Percentiles rank a stretch among this genome's conserved stretches.
Evolutionary conservation across 148 eudicot species (phyloP).

Genomic region (Camellia granthamiana): DNA sequence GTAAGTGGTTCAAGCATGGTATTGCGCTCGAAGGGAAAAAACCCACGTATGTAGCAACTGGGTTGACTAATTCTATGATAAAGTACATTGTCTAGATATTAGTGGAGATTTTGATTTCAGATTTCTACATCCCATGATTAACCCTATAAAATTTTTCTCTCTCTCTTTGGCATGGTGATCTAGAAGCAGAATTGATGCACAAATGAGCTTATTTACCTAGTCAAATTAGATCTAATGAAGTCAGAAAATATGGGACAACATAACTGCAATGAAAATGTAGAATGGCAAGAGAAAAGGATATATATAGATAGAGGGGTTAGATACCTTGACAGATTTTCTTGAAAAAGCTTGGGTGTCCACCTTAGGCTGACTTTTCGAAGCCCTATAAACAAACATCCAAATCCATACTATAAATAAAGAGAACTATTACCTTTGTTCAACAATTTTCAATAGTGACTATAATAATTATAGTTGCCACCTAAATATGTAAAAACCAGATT

Average conservation of each 20-base stretch:
- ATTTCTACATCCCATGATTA: too few species aligned
- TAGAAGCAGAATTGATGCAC: too few species aligned
- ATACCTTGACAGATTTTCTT: slow-evolving; percentile 66
- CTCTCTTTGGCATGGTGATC: too few species aligned
- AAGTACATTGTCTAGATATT: neutral
- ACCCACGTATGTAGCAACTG: neutral
- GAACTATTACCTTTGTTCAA: neutral
- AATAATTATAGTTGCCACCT: neutral
- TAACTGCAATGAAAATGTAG: too few species aligned
- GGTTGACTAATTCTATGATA: neutral
- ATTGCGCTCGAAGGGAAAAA: neutral
- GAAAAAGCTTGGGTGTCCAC: slow-evolving; percentile 30
- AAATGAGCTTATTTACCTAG: too few species aligned
- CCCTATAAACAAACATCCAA: slow-evolving; percentile 37
- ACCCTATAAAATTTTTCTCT: too few species aligned
- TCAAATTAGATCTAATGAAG: too few species aligned
- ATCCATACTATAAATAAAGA: neutral
- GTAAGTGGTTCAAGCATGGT: neutral
- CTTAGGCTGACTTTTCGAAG: slow-evolving; percentile 43
- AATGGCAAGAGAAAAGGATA: too few species aligned
- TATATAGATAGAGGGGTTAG: neutral
- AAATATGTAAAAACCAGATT: neutral
- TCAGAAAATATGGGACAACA: too few species aligned
- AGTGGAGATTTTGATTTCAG: neutral
- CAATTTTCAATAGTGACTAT: neutral